Percentiles rank a stretch among this genome's conserved stretches.
These are phyloP conservation scores for Noccaea bulbosa DNA, from an alignment of 345 rosid genomes.

Conservation along the genomic window DNA sequence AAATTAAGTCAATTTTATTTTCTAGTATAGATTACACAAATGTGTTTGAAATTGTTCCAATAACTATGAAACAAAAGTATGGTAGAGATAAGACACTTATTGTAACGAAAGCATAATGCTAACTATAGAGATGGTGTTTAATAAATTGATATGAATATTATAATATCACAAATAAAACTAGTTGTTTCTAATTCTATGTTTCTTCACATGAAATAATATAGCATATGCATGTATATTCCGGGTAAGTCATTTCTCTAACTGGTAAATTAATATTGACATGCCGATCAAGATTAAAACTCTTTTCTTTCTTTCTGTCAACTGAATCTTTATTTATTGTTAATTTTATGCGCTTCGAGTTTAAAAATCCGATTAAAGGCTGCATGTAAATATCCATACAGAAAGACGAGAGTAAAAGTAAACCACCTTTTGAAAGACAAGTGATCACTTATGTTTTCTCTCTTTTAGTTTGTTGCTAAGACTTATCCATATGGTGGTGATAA, in stretches of 20 bases:
- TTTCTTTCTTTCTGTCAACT: neutral
- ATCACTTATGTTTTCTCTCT: conserved; percentile 29
- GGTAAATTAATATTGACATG: neutral
- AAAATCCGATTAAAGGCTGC: neutral
- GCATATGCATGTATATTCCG: no score
- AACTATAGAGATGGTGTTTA: neutral
- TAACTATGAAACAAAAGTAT: neutral
- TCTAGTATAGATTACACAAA: neutral
- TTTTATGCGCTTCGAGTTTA: neutral
- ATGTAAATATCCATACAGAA: no score
- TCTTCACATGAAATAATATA: neutral
- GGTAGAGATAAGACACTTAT: neutral
- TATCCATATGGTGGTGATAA: conserved; percentile 40
- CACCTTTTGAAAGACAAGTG: conserved; percentile 30
- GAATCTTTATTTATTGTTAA: conserved; percentile 1
- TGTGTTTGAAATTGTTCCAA: neutral
- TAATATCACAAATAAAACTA: neutral
- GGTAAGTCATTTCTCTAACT: neutral
- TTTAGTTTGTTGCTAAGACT: conserved; percentile 36
- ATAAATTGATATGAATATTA: neutral
- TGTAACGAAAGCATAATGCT: neutral
- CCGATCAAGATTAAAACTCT: neutral
- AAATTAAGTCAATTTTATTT: neutral
- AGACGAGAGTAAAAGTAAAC: conserved; percentile 22
- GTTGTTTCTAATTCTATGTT: neutral